Evolutionary conservation across 208 protist genomes (phyloP).

Genomic region (Crithidia fasciculata): DNA sequence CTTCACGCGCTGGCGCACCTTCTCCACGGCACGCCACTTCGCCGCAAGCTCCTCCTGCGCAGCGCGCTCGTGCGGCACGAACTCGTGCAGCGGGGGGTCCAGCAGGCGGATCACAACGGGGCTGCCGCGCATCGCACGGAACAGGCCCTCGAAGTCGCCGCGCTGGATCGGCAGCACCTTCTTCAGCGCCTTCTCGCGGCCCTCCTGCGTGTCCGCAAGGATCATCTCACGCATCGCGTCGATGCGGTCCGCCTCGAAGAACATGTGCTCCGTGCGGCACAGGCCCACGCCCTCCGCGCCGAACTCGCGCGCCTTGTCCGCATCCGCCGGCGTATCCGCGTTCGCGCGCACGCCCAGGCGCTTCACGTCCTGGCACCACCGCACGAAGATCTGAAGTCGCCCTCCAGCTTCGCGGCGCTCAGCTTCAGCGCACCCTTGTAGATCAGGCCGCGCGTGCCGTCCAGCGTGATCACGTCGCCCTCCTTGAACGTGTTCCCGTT

Average conservation of each 20-base stretch:
- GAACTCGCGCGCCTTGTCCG: slow-evolving; percentile 75
- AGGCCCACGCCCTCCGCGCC: slow-evolving; percentile 96
- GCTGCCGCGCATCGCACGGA: slow-evolving; percentile 88
- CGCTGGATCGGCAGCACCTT: slow-evolving; percentile 92
- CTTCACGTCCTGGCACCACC: slow-evolving; percentile 79
- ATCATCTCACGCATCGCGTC: slow-evolving; percentile 94
- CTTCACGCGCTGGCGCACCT: slow-evolving; percentile 79
- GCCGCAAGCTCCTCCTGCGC: slow-evolving; percentile 76
- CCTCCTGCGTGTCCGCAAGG: slow-evolving; percentile 76
- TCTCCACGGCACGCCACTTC: slow-evolving; percentile 60
- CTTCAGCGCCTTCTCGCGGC: slow-evolving; percentile 75
- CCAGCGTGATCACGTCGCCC: slow-evolving; percentile 92
- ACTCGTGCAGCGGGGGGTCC: slow-evolving; percentile 97
- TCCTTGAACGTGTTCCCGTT: slow-evolving; percentile 66
- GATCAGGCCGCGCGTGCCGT: slow-evolving; percentile 89
- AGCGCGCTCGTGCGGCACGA: slow-evolving; percentile 86
- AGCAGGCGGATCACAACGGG: slow-evolving; percentile 94
- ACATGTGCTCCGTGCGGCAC: slow-evolving; percentile 97
- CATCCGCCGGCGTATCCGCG: slow-evolving; percentile 90
- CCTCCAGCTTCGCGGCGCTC: slow-evolving; percentile 60
- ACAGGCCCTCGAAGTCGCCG: slow-evolving; percentile 92
- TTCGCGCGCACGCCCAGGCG: slow-evolving; percentile 91
- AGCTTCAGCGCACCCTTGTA: slow-evolving; percentile 81
- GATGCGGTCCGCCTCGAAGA: slow-evolving; percentile 92
- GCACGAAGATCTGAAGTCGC: slow-evolving; percentile 84